Conservation (phyloP, 208 protist genomes). For the Crithidia brevicula region DNA sequence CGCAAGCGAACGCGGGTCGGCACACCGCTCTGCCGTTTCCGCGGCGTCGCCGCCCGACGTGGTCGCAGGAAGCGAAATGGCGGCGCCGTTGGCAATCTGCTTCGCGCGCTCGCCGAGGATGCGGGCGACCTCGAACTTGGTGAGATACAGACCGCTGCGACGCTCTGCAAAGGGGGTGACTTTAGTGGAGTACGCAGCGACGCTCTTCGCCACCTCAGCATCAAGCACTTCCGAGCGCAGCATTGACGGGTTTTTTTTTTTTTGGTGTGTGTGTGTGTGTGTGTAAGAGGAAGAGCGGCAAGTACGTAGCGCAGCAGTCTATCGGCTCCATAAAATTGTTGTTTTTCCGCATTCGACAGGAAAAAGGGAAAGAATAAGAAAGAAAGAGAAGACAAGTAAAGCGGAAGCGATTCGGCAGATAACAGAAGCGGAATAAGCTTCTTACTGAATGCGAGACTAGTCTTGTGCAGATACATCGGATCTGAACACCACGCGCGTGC, state of each 20-base stretch:
- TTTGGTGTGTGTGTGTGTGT: background rate
- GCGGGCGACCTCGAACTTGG: slow-evolving; percentile 85
- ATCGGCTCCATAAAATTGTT: too few species aligned
- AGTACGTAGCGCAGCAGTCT: too few species aligned
- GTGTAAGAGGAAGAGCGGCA: background rate
- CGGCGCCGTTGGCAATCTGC: slow-evolving; percentile 76
- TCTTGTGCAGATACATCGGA: too few species aligned
- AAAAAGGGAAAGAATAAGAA: background rate
- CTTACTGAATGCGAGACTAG: too few species aligned
- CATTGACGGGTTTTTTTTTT: slow-evolving; percentile 21
- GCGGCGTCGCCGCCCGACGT: slow-evolving; percentile 37
- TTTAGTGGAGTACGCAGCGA: slow-evolving; percentile 15
- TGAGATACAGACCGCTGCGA: slow-evolving; percentile 75
- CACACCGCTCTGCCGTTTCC: slow-evolving; percentile 71
- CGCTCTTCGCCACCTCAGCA: slow-evolving; percentile 48
- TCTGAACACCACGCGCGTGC: too few species aligned
- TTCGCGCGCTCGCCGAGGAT: slow-evolving; percentile 83
- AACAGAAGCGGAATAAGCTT: too few species aligned
- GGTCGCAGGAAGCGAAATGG: slow-evolving; percentile 37
- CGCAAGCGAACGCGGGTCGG: slow-evolving; percentile 60
- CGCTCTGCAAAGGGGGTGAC: slow-evolving; percentile 77
- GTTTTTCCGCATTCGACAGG: too few species aligned
- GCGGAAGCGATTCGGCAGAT: too few species aligned
- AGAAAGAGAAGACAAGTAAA: slow-evolving; percentile 24
- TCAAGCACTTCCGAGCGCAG: slow-evolving; percentile 70